Evolutionary conservation across 192 early-diverging fungal species (phyloP), one percentile per base, ranked within the genome.

Genomic region (Rhizophagus sp.): DNA sequence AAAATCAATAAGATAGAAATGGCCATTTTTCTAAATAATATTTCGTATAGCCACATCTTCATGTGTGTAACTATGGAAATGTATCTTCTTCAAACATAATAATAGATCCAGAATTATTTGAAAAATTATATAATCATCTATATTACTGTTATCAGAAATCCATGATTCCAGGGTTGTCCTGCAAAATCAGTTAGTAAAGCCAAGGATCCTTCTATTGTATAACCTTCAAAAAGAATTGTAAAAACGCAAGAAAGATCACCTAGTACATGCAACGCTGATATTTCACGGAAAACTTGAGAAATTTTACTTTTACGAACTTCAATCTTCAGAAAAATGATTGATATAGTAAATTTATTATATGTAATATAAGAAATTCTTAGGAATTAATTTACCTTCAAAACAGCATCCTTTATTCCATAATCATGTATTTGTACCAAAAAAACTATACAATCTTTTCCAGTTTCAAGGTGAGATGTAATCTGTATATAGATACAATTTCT

Each of bases 361-460:
- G 22, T 9, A 62, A 44, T 73, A 73, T 73, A 44, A 73, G 70
- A 73, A 3, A 73, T 73, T 73, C 41, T 73, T 30, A 62, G 25
- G 52, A n/a, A 75, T 75, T 75, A 75, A 75, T 75, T 75, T 75
- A 75, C 73, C 73, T 75, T 75, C 73, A 75, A 62, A 75, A 75
- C 52, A 27, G 52, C 73, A 52, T 75, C 57, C 73, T 75, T 75
- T 75, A 75, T 75, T 75, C 52, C 25, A 75, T 62, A 75, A 75
- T 75, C 73, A 52, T 22, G 73, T 62, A n/a, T n/a, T n/a, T n/a
- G n/a, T n/a, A n/a, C n/a, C n/a, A n/a, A 74, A 74, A 74, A 74
- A 71, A 71, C 69, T 73, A 73, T 73, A 73, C 70, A 73, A 44
- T 73, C 70, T 73, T 44, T 73, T 73, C 70, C 41, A 73, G 11